Percentiles rank a stretch among this genome's conserved stretches.
These are phyloP conservation scores for Hemileia vastatrix DNA, from an alignment of 1,284 basidiomycete species.

Conservation along the genomic window DNA sequence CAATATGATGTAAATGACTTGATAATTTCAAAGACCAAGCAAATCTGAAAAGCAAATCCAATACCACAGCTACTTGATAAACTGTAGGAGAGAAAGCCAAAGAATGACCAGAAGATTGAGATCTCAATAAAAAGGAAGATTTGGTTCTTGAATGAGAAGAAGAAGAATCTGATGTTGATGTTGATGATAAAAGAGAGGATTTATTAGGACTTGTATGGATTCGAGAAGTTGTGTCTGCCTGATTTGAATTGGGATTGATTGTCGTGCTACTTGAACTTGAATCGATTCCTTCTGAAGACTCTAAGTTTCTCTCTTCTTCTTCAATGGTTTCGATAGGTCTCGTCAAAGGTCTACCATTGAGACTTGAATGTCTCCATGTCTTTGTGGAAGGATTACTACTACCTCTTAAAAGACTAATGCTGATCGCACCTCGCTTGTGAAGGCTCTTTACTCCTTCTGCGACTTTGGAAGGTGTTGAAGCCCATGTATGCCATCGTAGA, in stretches of 20 bases:
- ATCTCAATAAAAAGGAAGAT: slow-evolving; percentile 35
- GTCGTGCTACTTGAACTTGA: too few species aligned
- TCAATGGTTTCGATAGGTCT: too few species aligned
- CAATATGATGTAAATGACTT: slow-evolving; percentile 71
- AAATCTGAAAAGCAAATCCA: slow-evolving; percentile 82
- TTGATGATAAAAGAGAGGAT: slow-evolving; percentile 12
- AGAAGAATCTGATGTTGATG: neutral
- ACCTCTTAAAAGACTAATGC: neutral
- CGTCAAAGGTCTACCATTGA: too few species aligned
- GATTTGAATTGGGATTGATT: too few species aligned
- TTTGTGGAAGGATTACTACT: neutral
- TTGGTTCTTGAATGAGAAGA: slow-evolving; percentile 27
- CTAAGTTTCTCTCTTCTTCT: too few species aligned
- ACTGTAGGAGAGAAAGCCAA: slow-evolving; percentile 64
- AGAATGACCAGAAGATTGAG: slow-evolving; percentile 55
- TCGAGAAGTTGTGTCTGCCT: slow-evolving; percentile 20
- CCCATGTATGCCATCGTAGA: slow-evolving; percentile 47
- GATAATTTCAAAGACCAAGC: slow-evolving; percentile 91
- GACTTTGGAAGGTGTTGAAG: neutral
- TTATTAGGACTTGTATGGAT: neutral
- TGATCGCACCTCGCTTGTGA: neutral
- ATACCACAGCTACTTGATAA: slow-evolving; percentile 72
- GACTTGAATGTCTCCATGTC: neutral
- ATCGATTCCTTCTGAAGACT: too few species aligned
- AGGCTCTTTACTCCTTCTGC: neutral